A percentile compares a stretch with the other conserved stretches of the same genome.
Evolutionary conservation across 371 early-diverging fungal species (phyloP).

Genomic region (Lichtheimia ramosa): DNA sequence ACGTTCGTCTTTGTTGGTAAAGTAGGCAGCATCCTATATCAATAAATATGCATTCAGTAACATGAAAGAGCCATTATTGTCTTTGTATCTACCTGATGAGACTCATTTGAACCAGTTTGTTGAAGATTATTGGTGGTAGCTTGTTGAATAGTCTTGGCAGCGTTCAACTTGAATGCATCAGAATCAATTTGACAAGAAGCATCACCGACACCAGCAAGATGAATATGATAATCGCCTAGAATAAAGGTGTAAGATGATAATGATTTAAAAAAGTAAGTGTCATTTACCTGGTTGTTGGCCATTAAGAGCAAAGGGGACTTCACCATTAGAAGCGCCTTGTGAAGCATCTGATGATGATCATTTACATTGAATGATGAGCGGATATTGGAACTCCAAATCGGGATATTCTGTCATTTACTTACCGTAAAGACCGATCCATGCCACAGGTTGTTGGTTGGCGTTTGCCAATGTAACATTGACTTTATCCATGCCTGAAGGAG

Average conservation of each 20-base stretch:
- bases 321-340: slow-evolving; percentile 24
- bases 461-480: slow-evolving; percentile 35
- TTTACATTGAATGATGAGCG: slow-evolving; percentile 1
- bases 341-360: slow-evolving; percentile 27
- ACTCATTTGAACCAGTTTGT: not conserved
- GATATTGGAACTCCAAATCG: not conserved
- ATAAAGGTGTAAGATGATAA: not conserved
- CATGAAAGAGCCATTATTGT: slow-evolving; percentile 23
- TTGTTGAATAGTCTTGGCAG: not conserved
- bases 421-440: slow-evolving; percentile 34
- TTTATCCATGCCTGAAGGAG: slow-evolving; percentile 21
- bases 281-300: slow-evolving; percentile 23
- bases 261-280: not conserved
- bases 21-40: slow-evolving; percentile 26
- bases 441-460: slow-evolving; percentile 8
- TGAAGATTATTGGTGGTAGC: not conserved
- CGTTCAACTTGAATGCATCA: not conserved
- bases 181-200: slow-evolving; percentile 6
- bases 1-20: slow-evolving; percentile 7
- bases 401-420: slow-evolving; percentile 9
- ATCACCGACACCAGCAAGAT: slow-evolving; percentile 16
- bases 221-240: slow-evolving; percentile 33
- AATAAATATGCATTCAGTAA: slow-evolving; percentile 22
- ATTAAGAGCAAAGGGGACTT: slow-evolving; percentile 26
- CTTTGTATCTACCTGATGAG: not conserved